Evolutionary conservation across 2,329 filamentous ascomycete genomes (phyloP), one percentile per base, ranked within the genome.

Genomic region (Colletotrichum sp.): DNA sequence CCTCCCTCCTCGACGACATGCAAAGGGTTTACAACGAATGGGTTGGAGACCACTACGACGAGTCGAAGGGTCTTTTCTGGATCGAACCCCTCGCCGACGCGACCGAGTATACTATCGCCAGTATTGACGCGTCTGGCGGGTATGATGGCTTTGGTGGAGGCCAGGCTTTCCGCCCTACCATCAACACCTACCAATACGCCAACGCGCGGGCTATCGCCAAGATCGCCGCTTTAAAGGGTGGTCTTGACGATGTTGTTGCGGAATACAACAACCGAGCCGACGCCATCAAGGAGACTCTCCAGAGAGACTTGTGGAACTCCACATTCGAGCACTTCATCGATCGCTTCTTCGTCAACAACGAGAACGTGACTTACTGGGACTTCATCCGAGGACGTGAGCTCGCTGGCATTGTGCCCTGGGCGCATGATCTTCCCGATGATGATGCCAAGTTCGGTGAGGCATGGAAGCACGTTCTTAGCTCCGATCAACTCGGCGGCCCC

Each of bases 161-260:
- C 3, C 80, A 86, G 30, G 86, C 85, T 4, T 87, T 84, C 70
- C 81, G 86, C 15, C 86, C 86, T 5, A 86, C 82, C 25, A 83
- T 85, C 77, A 88, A 88, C 66, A 81, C 84, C 4, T 88, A 88
- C 70, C 87, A 87, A 82, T 84, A 85, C 30, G 86, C 85, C 13
- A 84, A 85, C 74, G 85, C 86, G 2, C 79, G 81, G 34, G 85
- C 85, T 5, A 87, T 88, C 60, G 80, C 83, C 7, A 77, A 79
- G 15, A 82, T 86, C 67, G 86, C 86, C 10, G 73, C 74, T 0
- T 64, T 86, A 32, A 81, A 81, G 5, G 82, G 82, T n/a, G 80
- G 86, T 69, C 78, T 82, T 9, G 81, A 82, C 6, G 70, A 74
- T 6, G 34, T 74, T 13, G 60, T 74, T 25, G 48, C 70, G 15